Conservation (phyloP, 805 yeast species). For the Pichia cabralensis region DNA sequence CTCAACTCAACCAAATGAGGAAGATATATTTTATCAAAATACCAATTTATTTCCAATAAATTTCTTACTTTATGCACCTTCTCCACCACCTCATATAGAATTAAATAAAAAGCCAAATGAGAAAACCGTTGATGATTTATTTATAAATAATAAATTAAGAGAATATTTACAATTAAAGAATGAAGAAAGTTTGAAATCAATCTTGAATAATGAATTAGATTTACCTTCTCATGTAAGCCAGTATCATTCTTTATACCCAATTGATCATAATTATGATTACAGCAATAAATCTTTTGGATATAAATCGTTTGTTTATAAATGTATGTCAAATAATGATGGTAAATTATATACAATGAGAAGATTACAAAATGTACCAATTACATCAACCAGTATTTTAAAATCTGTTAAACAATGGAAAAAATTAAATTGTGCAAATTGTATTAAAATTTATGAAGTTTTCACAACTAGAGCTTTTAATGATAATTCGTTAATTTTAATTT, state of each 20-base stretch:
- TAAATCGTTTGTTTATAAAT: slow-evolving; percentile 63
- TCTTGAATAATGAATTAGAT: slow-evolving; percentile 38
- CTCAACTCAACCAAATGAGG: slow-evolving; percentile 10
- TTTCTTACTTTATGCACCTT: slow-evolving; percentile 84
- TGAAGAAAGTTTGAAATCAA: slow-evolving; percentile 64
- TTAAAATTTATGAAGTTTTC: slow-evolving; percentile 69
- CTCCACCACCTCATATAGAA: slow-evolving; percentile 65
- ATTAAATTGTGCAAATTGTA: slow-evolving; percentile 47
- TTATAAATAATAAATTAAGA: slow-evolving; percentile 63
- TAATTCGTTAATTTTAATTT: slow-evolving; percentile 61
- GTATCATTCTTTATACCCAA: slow-evolving; percentile 78
- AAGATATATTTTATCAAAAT: slow-evolving; percentile 25
- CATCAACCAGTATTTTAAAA: slow-evolving; percentile 50
- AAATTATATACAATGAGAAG: slow-evolving; percentile 66
- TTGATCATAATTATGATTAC: slow-evolving; percentile 43
- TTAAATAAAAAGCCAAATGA: slow-evolving; percentile 60
- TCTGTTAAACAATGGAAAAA: slow-evolving; percentile 60
- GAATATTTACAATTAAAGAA: slow-evolving; percentile 62
- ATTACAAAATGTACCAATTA: slow-evolving; percentile 47
- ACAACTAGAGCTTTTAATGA: slow-evolving; percentile 82
- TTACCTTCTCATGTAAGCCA: slow-evolving; percentile 72
- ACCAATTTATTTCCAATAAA: slow-evolving; percentile 46
- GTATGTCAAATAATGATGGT: slow-evolving; percentile 71
- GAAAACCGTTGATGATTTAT: slow-evolving; percentile 56
- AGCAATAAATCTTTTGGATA: slow-evolving; percentile 38